Percentiles rank a stretch among this genome's conserved stretches.
These are phyloP conservation scores for Diospyros lotus DNA, from an alignment of 148 eudicot genomes.

Conservation along the genomic window DNA sequence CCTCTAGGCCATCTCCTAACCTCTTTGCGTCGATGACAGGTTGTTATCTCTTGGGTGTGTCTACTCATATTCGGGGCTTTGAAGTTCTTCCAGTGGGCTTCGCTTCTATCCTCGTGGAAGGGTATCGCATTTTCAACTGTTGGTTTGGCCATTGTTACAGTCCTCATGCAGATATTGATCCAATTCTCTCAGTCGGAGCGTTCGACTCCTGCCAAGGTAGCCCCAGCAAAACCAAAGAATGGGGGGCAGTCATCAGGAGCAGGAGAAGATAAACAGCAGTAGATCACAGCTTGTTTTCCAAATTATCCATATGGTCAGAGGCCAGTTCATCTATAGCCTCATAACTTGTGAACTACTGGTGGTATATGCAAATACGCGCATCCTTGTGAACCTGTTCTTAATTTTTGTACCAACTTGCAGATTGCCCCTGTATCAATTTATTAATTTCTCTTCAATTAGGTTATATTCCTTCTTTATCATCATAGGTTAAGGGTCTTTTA, in stretches of 20 bases:
- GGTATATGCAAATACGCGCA: too few relatives aligned
- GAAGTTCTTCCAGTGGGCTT: constrained; percentile 59
- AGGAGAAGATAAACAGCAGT: constrained; percentile 18
- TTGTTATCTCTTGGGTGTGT: constrained; percentile 50
- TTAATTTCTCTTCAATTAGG: too few relatives aligned
- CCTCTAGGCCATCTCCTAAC: background rate
- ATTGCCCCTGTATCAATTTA: too few relatives aligned
- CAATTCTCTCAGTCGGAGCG: constrained; percentile 78
- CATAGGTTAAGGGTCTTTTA: too few relatives aligned
- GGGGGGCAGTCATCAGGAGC: constrained; percentile 21
- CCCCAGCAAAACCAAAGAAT: constrained; percentile 37
- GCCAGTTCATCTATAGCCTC: too few relatives aligned
- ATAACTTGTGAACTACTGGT: too few relatives aligned
- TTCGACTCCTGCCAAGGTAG: constrained; percentile 68
- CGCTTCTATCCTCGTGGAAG: constrained; percentile 79
- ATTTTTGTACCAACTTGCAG: too few relatives aligned
- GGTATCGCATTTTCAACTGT: constrained; percentile 53
- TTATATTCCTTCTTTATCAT: too few relatives aligned
- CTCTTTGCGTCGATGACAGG: constrained; percentile 38
- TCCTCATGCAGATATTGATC: constrained; percentile 82
- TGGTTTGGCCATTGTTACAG: constrained; percentile 46
- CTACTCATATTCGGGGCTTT: constrained; percentile 40
- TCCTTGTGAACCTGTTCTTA: too few relatives aligned
- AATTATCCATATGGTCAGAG: too few relatives aligned
- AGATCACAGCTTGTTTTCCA: background rate